Percentiles rank a stretch among this genome's conserved stretches.
Evolutionary conservation across 495 filamentous ascomycete genomes (phyloP).

Genomic region (Bryoglossum gracile): DNA sequence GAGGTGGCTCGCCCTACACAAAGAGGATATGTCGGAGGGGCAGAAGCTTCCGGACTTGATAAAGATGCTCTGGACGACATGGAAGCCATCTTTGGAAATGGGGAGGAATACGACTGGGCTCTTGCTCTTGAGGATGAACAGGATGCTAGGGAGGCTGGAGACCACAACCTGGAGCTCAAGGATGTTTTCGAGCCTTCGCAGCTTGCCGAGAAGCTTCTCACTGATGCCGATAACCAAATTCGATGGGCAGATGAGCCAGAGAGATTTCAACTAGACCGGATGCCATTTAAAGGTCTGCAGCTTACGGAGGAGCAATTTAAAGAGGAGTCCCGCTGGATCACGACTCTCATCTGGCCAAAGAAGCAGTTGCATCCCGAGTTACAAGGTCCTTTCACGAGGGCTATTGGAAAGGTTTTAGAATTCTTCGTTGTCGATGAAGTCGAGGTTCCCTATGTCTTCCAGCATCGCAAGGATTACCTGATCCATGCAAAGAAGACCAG

Average conservation of each 20-base stretch:
- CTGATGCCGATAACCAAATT: slow-evolving; percentile 89
- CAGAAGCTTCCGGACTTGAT: slow-evolving; percentile 68
- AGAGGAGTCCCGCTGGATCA: slow-evolving; percentile 89
- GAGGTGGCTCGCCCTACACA: slow-evolving; percentile 72
- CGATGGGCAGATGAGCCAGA: slow-evolving; percentile 83
- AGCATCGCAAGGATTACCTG: slow-evolving; percentile 95
- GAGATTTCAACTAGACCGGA: slow-evolving; percentile 84
- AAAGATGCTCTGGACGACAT: slow-evolving; percentile 91
- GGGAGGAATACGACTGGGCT: slow-evolving; percentile 91
- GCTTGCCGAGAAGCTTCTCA: slow-evolving; percentile 85
- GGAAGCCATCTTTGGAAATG: slow-evolving; percentile 90
- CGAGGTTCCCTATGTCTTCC: slow-evolving; percentile 95
- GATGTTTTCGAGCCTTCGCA: slow-evolving; percentile 97
- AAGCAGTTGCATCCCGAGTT: slow-evolving; percentile 65
- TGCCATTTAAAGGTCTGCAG: slow-evolving; percentile 71
- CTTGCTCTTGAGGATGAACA: slow-evolving; percentile 79
- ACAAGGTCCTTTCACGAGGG: slow-evolving; percentile 73
- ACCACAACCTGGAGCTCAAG: slow-evolving; percentile 74
- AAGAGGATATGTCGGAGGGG: slow-evolving; percentile 55
- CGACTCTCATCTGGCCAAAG: slow-evolving; percentile 77
- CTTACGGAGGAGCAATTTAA: slow-evolving; percentile 73
- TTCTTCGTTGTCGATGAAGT: slow-evolving; percentile 88
- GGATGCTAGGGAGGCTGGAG: slow-evolving; percentile 59
- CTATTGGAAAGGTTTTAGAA: slow-evolving; percentile 86
- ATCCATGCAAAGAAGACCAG: slow-evolving; percentile 79